phyloP scores from a whole-genome alignment of 2,329 filamentous ascomycete species.

The Fusarium tjaetaba region DNA sequence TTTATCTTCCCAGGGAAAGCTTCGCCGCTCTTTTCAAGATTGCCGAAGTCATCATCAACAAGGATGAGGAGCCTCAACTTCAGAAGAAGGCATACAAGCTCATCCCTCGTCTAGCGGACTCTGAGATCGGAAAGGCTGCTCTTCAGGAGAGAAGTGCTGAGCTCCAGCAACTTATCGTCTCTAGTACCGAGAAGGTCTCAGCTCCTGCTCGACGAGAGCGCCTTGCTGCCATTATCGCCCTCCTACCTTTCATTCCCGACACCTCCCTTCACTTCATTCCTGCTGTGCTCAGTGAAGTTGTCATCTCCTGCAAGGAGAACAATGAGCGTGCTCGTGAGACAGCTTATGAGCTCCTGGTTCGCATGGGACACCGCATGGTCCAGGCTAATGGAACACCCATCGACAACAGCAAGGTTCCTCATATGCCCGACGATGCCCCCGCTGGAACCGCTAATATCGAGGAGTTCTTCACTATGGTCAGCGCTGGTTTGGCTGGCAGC shows the following conservation, averaged over 20 bases:
- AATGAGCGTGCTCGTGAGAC: conserved; percentile 93
- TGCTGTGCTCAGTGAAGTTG: conserved; percentile 88
- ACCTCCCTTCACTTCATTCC: conserved; percentile 92
- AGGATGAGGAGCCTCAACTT: conserved; percentile 85
- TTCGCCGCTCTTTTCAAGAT: conserved; percentile 88
- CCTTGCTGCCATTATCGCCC: conserved; percentile 80
- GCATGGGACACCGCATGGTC: conserved; percentile 84
- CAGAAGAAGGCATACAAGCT: conserved; percentile 99
- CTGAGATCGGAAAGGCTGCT: conserved; percentile 78
- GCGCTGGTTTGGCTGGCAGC: conserved; percentile 89
- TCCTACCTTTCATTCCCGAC: conserved; percentile 81
- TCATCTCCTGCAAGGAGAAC: conserved; percentile 96
- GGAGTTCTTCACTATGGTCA: conserved; percentile 98
- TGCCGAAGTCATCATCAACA: conserved; percentile 82
- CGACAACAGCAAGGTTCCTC: conserved; percentile 84
- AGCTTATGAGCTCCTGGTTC: conserved; percentile 89
- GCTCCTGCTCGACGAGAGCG: conserved; percentile 88
- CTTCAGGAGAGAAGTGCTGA: conserved; percentile 79
- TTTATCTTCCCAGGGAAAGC: conserved; percentile 88
- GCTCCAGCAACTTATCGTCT: conserved; percentile 82
- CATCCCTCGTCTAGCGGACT: conserved; percentile 88
- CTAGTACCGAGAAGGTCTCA: conserved; percentile 84
- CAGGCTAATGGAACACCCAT: conserved; percentile 75
- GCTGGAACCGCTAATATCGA: conserved; percentile 84
- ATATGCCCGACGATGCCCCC: conserved; percentile 85